Percentiles rank a stretch among this genome's conserved stretches.
These are phyloP conservation scores for Aspergillus hancockii DNA, from an alignment of 495 filamentous ascomycete genomes.

Conservation along the genomic window DNA sequence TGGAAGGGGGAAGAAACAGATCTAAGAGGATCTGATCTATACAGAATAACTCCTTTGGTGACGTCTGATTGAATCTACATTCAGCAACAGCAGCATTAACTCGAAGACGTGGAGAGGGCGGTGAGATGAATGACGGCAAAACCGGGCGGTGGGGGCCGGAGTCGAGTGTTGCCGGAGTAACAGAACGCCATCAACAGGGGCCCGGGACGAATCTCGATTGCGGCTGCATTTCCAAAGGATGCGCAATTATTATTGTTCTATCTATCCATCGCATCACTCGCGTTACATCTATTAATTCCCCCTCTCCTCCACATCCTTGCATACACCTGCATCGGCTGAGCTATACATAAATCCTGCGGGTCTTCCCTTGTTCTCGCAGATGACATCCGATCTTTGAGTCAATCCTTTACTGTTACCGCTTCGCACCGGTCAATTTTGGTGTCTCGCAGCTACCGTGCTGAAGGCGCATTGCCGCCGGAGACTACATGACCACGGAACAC, in stretches of 20 bases:
- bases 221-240: constrained; percentile 6
- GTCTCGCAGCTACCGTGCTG: constrained; percentile 19
- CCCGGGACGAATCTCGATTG: constrained; percentile 14
- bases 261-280: constrained; percentile 11
- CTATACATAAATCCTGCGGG: constrained; percentile 24
- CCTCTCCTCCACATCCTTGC: constrained; percentile 23
- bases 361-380: constrained; percentile 20
- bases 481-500: constrained; percentile 18
- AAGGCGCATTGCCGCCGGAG: constrained; percentile 22
- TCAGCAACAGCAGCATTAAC: neutral
- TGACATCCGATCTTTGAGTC: constrained; percentile 18
- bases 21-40: constrained; percentile 15
- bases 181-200: constrained; percentile 28
- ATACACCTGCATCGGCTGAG: constrained; percentile 17
- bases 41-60: constrained; percentile 9
- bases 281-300: constrained; percentile 2
- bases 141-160: constrained; percentile 31
- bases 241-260: constrained; percentile 14
- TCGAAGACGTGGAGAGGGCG: constrained; percentile 24
- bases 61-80: neutral
- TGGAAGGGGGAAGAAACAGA: constrained; percentile 6
- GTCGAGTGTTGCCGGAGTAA: constrained; percentile 40
- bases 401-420: constrained; percentile 20
- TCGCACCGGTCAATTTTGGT: constrained; percentile 16
- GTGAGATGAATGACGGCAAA: constrained; percentile 27